phyloP scores from a whole-genome alignment of 495 filamentous ascomycete species.

The Penicillium paxilli region DNA sequence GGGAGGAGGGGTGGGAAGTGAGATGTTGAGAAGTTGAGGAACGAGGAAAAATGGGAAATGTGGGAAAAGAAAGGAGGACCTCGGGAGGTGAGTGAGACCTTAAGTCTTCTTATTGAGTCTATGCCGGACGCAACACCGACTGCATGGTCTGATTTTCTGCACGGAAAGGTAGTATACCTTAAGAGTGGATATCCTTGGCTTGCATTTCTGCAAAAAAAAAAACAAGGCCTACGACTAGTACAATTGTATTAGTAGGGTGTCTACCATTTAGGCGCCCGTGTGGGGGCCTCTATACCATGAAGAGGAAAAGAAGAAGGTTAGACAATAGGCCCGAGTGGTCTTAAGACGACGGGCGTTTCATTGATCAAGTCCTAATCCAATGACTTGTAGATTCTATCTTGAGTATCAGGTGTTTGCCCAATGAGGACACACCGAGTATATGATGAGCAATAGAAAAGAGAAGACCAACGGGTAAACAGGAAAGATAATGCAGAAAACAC shows the following conservation, averaged over 20 bases:
- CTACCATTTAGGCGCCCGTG: neutral
- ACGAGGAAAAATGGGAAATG: neutral
- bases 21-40: neutral
- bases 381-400: slow-evolving; percentile 13
- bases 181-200: slow-evolving; percentile 16
- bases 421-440: neutral
- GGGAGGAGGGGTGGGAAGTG: neutral
- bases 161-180: neutral
- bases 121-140: too few species aligned
- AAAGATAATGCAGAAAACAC: slow-evolving; percentile 3
- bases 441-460: neutral
- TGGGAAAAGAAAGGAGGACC: neutral
- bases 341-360: slow-evolving; percentile 15
- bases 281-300: slow-evolving; percentile 2
- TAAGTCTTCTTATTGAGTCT: too few species aligned
- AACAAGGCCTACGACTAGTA: neutral
- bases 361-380: slow-evolving; percentile 7
- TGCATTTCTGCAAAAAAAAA: slow-evolving; percentile 3
- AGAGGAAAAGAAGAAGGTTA: neutral
- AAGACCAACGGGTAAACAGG: slow-evolving; percentile 2
- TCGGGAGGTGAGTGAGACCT: too few species aligned
- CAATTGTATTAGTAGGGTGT: too few species aligned
- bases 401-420: neutral
- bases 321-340: slow-evolving; percentile 1
- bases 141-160: neutral